These are phyloP conservation scores for Thyridium curvatum DNA, from an alignment of 2,329 filamentous ascomycete species.

Conservation along the genomic window DNA sequence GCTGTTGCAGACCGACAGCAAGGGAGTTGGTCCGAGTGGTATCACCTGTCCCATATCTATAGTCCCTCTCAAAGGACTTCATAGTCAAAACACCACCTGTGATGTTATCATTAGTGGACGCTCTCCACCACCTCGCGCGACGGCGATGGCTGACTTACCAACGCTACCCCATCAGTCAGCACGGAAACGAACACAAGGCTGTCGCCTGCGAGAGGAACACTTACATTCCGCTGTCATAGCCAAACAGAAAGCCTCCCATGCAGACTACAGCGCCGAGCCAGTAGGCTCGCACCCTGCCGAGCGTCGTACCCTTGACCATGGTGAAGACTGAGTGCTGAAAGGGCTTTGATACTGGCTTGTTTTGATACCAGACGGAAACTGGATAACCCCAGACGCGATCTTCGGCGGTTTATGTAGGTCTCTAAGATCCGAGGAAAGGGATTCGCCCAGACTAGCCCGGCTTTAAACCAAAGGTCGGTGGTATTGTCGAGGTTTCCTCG, in stretches of 20 bases:
- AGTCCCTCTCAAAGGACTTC: constrained; percentile 20
- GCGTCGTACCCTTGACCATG: constrained; percentile 9
- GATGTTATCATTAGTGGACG: not conserved
- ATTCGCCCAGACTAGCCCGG: no score
- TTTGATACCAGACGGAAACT: no score
- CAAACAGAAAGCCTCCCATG: constrained; percentile 41
- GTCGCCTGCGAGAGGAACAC: constrained; percentile 6
- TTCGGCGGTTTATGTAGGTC: no score
- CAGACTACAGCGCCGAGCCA: constrained; percentile 45
- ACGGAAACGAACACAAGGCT: not conserved
- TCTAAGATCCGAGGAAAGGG: no score
- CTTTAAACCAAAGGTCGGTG: no score
- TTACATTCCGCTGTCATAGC: constrained; percentile 33
- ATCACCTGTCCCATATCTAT: constrained; percentile 13
- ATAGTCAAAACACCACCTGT: constrained; percentile 23
- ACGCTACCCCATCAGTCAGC: no score
- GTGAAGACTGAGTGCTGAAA: no score
- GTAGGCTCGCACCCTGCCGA: constrained; percentile 39
- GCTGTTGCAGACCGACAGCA: constrained; percentile 21
- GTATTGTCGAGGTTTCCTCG: no score
- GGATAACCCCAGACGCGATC: constrained; percentile 7
- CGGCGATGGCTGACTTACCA: no score
- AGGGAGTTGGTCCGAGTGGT: constrained; percentile 20
- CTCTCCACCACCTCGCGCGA: no score
- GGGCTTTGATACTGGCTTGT: no score